Conservation (phyloP, 805 yeast genomes). For the Dipodascus albidus region DNA sequence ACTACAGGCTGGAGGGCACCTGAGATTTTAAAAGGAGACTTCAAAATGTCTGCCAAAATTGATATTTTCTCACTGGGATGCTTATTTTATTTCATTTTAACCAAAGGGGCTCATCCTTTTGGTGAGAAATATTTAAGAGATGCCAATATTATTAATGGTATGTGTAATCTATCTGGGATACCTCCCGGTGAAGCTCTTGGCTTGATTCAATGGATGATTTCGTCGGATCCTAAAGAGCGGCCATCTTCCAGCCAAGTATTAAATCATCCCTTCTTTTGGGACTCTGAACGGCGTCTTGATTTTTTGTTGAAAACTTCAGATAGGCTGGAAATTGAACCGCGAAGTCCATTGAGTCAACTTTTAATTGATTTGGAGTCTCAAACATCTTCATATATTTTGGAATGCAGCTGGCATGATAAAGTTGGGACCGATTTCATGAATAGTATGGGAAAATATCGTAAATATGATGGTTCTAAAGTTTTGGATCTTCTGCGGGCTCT, state of each 20-base stretch:
- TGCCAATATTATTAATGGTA: conserved; percentile 57
- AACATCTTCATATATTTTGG: conserved; percentile 32
- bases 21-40: conserved; percentile 41
- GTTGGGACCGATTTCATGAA: conserved; percentile 67
- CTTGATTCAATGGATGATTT: conserved; percentile 63
- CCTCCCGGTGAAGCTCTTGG: conserved; percentile 55
- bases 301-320: conserved; percentile 83
- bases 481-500: conserved; percentile 83
- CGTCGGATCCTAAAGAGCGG: conserved; percentile 50
- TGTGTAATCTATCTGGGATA: conserved; percentile 40
- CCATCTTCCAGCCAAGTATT: conserved; percentile 61
- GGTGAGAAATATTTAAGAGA: conserved; percentile 88
- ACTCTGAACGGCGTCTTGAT: conserved; percentile 57
- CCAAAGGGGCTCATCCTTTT: conserved; percentile 85
- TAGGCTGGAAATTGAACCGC: conserved; percentile 71
- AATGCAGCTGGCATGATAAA: conserved; percentile 64
- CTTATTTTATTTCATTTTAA: conserved; percentile 74
- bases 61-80: conserved; percentile 95
- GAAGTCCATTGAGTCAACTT: conserved; percentile 66
- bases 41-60: conserved; percentile 62
- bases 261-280: conserved; percentile 88
- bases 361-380: conserved; percentile 42
- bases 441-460: conserved; percentile 83
- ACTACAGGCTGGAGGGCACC: conserved; percentile 99
- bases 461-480: conserved; percentile 65